phyloP scores from a whole-genome alignment of 345 rosid genomes.

The Eucalyptus polybractea region DNA sequence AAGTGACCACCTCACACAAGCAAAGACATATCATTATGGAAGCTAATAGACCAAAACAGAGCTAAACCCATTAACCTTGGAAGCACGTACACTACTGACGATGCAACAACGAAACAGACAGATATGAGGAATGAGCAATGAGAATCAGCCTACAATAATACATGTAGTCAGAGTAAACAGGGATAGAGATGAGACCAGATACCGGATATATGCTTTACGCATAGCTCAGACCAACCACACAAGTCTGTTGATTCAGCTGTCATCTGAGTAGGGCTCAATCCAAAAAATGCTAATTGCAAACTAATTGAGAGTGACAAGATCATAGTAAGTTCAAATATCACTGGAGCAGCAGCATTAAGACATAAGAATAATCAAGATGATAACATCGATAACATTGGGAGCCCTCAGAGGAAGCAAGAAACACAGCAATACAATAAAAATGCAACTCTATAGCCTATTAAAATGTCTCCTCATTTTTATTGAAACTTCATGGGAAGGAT shows the following conservation, averaged over 20 bases:
- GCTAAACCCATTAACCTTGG: not conserved
- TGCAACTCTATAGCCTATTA: not conserved
- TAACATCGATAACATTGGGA: not conserved
- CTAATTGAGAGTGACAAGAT: not conserved
- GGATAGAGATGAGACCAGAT: not conserved
- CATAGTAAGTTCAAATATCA: not conserved
- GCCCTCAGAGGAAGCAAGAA: not conserved
- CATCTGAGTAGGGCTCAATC: not conserved
- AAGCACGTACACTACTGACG: not conserved
- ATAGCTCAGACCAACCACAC: not conserved
- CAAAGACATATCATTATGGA: not conserved
- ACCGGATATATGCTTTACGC: not conserved
- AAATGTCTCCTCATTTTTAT: conserved; percentile 10
- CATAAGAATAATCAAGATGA: not conserved
- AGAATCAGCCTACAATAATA: not conserved
- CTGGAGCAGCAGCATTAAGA: not conserved
- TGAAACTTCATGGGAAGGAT: conserved; percentile 23
- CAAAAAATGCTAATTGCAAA: not conserved
- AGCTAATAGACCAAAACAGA: not conserved
- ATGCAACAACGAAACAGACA: not conserved
- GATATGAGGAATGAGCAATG: not conserved
- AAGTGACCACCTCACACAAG: not conserved
- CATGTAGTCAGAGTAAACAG: not conserved
- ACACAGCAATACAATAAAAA: not conserved
- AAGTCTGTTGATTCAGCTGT: not conserved